Evolutionary conservation across 2,329 filamentous ascomycete species (phyloP).

Genomic region (Paradendryphiella salina): DNA sequence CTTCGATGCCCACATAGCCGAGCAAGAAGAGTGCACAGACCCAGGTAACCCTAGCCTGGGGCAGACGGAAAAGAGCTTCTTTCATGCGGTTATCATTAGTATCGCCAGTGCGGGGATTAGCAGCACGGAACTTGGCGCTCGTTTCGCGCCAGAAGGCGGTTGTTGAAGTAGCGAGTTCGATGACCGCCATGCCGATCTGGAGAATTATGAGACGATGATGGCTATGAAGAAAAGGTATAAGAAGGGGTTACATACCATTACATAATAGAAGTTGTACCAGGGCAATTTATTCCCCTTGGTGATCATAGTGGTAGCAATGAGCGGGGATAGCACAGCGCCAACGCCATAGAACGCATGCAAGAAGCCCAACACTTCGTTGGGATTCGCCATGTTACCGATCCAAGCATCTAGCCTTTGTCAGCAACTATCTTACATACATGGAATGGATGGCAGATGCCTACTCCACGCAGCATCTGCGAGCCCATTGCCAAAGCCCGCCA

Average conservation of each 20-base stretch:
- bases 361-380: conserved; percentile 74
- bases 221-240: neutral
- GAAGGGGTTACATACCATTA: conserved; percentile 61
- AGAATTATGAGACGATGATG: neutral
- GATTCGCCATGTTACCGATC: conserved; percentile 71
- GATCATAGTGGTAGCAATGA: conserved; percentile 74
- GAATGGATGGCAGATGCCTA: neutral
- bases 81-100: conserved; percentile 55
- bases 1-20: conserved; percentile 77
- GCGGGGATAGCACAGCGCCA: conserved; percentile 69
- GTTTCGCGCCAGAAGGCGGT: conserved; percentile 67
- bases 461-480: conserved; percentile 63
- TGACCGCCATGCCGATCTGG: conserved; percentile 57
- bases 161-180: conserved; percentile 60
- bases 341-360: conserved; percentile 73
- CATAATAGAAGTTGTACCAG: conserved; percentile 78
- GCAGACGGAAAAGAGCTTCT: conserved; percentile 53
- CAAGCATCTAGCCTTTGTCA: conserved; percentile 47
- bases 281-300: conserved; percentile 58
- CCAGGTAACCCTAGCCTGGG: conserved; percentile 66
- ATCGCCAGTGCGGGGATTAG: conserved; percentile 51
- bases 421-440: neutral
- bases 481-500: conserved; percentile 73
- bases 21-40: conserved; percentile 74
- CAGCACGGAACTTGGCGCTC: conserved; percentile 60